These are phyloP conservation scores for Penicillium psychrosexuale DNA, from an alignment of 2,329 filamentous ascomycete genomes.

Conservation along the genomic window DNA sequence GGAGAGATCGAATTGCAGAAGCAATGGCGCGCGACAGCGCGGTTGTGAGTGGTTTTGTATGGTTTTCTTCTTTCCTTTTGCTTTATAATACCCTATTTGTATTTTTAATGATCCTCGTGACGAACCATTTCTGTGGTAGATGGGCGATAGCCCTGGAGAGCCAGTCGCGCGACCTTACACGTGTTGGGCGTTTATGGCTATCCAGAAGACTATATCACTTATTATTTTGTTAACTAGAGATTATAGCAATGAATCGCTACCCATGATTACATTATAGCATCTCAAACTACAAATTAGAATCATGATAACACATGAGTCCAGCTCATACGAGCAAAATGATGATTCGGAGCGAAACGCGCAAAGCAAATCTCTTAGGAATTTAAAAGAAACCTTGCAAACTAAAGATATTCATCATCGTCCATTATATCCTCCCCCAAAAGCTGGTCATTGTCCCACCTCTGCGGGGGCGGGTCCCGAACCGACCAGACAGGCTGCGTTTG, in stretches of 20 bases:
- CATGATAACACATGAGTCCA: not conserved
- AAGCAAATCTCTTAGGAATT: conserved; percentile 1
- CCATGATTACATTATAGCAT: not conserved
- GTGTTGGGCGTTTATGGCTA: not conserved
- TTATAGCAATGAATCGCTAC: not conserved
- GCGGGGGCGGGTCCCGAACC: conserved; percentile 7
- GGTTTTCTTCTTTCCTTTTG: not conserved
- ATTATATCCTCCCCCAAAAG: conserved; percentile 22
- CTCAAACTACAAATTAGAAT: not conserved
- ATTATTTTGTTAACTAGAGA: not conserved
- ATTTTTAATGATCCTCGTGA: not conserved
- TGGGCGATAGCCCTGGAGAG: too few relatives aligned
- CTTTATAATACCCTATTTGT: not conserved
- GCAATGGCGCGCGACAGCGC: conserved; percentile 33
- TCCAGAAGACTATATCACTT: not conserved
- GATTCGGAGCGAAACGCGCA: not conserved
- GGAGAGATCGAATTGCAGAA: conserved; percentile 35
- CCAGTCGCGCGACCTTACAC: too few relatives aligned
- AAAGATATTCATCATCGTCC: conserved; percentile 36
- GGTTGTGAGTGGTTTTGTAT: conserved; percentile 21
- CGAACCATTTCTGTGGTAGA: not conserved
- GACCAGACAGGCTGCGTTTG: conserved; percentile 15
- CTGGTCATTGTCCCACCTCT: conserved; percentile 14
- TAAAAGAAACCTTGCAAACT: not conserved
- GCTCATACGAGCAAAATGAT: not conserved